Conservation (phyloP, 176 grass and related monocot genomes). For the Zea luxurians region DNA sequence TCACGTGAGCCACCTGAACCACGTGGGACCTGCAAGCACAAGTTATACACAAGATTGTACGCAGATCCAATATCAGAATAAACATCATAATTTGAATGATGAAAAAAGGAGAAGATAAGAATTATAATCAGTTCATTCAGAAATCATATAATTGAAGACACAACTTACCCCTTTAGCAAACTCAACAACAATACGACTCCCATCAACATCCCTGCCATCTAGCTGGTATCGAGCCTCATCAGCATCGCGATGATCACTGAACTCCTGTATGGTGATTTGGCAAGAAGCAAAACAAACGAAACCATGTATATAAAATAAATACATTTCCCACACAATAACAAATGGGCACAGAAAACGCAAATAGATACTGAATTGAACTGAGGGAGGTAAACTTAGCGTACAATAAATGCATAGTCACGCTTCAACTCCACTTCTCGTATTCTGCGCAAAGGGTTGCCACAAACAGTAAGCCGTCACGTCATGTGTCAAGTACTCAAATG, state of each 20-base stretch:
- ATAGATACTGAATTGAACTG: not conserved
- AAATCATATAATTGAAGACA: not conserved
- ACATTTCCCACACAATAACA: not conserved
- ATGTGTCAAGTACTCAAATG: constrained; percentile 65
- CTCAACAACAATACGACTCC: constrained; percentile 81
- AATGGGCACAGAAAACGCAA: not conserved
- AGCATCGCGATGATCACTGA: constrained; percentile 87
- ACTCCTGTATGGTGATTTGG: constrained; percentile 60
- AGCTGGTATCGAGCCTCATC: constrained; percentile 89
- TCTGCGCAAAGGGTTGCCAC: constrained; percentile 91
- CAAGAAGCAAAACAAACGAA: not conserved
- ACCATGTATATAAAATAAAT: not conserved
- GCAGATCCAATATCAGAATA: constrained; percentile 3
- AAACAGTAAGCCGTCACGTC: constrained; percentile 89
- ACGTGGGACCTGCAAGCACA: constrained; percentile 60
- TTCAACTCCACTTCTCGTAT: constrained; percentile 99
- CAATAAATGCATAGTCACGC: constrained; percentile 98
- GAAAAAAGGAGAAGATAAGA: not conserved
- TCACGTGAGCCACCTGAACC: constrained; percentile 79
- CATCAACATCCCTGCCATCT: constrained; percentile 93
- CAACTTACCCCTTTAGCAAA: constrained; percentile 86
- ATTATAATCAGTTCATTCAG: not conserved
- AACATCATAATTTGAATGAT: not conserved
- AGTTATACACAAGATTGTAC: not conserved
- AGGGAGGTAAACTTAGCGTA: constrained; percentile 45